Conservation (phyloP, 2,329 filamentous ascomycete species). For the Fusarium phyllophilum region DNA sequence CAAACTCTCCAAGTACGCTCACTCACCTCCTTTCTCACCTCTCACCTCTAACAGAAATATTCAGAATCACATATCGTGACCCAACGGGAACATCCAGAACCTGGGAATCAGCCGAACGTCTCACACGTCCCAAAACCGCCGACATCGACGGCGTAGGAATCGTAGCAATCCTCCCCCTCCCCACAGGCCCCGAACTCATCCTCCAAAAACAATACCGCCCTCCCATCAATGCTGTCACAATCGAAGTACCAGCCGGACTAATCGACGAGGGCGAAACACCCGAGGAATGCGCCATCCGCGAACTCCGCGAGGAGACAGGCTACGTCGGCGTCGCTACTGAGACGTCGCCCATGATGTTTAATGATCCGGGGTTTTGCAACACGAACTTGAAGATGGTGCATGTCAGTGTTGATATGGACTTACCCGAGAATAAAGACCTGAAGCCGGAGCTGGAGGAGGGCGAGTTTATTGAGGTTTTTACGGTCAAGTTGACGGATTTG, state of each 20-base stretch:
- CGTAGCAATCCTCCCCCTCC: constrained; percentile 71
- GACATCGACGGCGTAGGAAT: constrained; percentile 80
- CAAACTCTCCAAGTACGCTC: constrained; percentile 64
- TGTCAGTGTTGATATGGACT: constrained; percentile 74
- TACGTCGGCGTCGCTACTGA: constrained; percentile 66
- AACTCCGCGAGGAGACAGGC: constrained; percentile 74
- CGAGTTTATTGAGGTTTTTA: constrained; percentile 85
- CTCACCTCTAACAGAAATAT: neutral
- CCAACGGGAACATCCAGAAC: constrained; percentile 66
- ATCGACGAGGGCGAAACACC: constrained; percentile 70
- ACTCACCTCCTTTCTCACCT: neutral
- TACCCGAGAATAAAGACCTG: constrained; percentile 75
- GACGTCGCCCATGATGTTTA: constrained; percentile 74
- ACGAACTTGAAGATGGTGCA: constrained; percentile 77
- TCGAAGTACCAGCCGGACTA: constrained; percentile 73
- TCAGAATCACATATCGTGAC: constrained; percentile 72
- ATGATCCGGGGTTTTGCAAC: constrained; percentile 74
- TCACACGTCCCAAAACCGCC: constrained; percentile 68
- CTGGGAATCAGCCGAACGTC: constrained; percentile 80
- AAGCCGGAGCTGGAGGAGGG: constrained; percentile 78
- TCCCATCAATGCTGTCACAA: constrained; percentile 66
- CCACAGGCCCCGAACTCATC: constrained; percentile 64
- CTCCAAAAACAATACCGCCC: constrained; percentile 76
- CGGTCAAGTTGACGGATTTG: constrained; percentile 69
- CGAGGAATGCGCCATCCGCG: constrained; percentile 70